Evolutionary conservation across 192 early-diverging fungal species (phyloP).

Genomic region (Rhizoclosmatium sp.): DNA sequence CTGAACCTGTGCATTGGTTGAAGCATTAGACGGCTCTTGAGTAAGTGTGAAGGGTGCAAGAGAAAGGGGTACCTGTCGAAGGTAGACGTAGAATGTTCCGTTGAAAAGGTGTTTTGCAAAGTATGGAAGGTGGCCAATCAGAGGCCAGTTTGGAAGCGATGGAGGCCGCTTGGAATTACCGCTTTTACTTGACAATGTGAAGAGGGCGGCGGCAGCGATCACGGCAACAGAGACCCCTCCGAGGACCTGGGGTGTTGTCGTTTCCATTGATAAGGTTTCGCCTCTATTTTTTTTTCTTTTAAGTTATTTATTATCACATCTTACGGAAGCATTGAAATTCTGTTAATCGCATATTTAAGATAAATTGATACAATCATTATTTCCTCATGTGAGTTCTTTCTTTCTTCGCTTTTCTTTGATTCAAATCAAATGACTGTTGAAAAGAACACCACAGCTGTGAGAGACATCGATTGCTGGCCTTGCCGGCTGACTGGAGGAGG

Average conservation of each 20-base stretch:
- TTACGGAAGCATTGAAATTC: too few relatives aligned
- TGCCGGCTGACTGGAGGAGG: constrained; percentile 33
- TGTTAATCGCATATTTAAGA: too few relatives aligned
- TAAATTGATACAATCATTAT: too few relatives aligned
- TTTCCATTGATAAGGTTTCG: too few relatives aligned
- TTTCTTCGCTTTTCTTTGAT: background rate
- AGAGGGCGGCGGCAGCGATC: too few relatives aligned
- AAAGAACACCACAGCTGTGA: background rate
- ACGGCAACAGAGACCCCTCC: too few relatives aligned
- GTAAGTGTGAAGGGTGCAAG: too few relatives aligned
- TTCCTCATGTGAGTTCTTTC: too few relatives aligned
- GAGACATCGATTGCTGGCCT: constrained; percentile 35
- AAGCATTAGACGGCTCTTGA: too few relatives aligned
- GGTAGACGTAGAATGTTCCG: background rate
- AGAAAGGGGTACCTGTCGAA: background rate
- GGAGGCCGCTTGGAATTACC: background rate
- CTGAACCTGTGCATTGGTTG: background rate
- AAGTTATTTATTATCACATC: background rate
- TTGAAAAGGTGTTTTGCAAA: background rate
- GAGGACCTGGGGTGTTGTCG: too few relatives aligned
- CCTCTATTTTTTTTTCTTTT: background rate
- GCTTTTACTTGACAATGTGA: too few relatives aligned
- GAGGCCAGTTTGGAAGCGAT: background rate
- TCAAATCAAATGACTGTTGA: background rate
- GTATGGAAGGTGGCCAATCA: background rate